Base-by-base conservation (phyloP, 768 basidiomycete genomes). In the Chalciporus chontae region DNA sequence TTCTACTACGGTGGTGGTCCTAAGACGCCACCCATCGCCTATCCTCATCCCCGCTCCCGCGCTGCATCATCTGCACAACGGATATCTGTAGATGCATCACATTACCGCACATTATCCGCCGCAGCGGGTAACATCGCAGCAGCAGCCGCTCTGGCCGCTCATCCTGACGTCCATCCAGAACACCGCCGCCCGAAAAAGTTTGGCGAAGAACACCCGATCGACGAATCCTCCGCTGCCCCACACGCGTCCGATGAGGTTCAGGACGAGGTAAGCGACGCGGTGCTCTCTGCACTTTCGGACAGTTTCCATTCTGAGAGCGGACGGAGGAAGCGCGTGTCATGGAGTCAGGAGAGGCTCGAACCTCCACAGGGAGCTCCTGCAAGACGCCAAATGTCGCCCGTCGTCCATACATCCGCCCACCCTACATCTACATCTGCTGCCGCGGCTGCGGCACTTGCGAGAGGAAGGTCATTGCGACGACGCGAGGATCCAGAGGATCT, bases 281-380 rank as follows among this genome's bases (percentile, higher is more conserved):
- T 77, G 6, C 73, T 78, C 11, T 68, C 81, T 19, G 73, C 77
- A 6, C 73, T 93, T 64, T 76, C 80, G 3, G 87, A 87, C 24
- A 90, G 89, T 58, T 81, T 89, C 59, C 78, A 85, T 62, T 93
- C 92, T 0, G 92, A 93, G 47, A 69, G 75, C 17, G 79, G 78
- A 3, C 69, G 73, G 37, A 71, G 74, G 45, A 83, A 81, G 62
- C 77, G 76, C 23, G 77, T 85, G 7, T 83, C 83, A 2, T 90
- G 85, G 85, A 87, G 81, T 58, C 77, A 73, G 31, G 85, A 87
- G 80, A 85, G 81, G 57, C 75, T 73, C 14, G 85, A 87, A 10
- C 61, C 23, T 38, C 40, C 54, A 1, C 3, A 41, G 7, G 74
- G 70, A 0, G 79, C 77, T 57, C 66, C 77, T n/a, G 73, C 78